Percentiles rank a stretch among this genome's conserved stretches.
Evolutionary conservation across 305 asterid genomes (phyloP).

Genomic region (Rubia peregrina): DNA sequence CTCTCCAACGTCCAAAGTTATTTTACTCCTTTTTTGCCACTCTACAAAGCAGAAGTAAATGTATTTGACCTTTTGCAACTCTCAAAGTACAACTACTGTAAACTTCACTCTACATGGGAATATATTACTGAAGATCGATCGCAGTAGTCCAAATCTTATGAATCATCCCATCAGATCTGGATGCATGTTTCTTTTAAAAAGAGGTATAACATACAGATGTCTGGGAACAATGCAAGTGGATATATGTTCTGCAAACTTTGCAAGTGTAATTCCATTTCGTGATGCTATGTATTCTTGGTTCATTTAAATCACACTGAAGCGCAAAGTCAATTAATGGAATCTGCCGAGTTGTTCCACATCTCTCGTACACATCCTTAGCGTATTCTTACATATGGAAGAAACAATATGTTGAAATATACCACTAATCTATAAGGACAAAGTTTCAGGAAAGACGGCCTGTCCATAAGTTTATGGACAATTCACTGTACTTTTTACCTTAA

Average conservation of each 20-base stretch:
- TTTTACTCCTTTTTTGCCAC: too few relatives aligned
- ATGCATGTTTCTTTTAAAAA: neutral
- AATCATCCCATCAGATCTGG: conserved; percentile 4
- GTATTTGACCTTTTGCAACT: neutral
- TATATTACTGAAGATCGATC: neutral
- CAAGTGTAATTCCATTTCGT: too few relatives aligned
- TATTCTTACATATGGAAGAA: neutral
- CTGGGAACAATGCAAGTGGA: neutral
- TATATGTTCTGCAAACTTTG: too few relatives aligned
- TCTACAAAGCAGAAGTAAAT: neutral
- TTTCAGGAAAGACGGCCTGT: too few relatives aligned
- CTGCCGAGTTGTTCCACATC: neutral
- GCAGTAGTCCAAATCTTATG: neutral
- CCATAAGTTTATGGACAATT: too few relatives aligned
- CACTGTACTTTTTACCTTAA: too few relatives aligned
- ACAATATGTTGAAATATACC: neutral
- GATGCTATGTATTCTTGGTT: conserved; percentile 5
- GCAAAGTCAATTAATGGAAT: conserved; percentile 4
- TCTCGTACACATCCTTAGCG: neutral
- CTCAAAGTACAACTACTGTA: neutral
- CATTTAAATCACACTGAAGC: conserved; percentile 1
- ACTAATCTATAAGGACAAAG: too few relatives aligned
- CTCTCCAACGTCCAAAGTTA: neutral
- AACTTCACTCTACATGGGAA: neutral
- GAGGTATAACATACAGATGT: neutral